These are phyloP conservation scores for Bacidia gigantensis DNA, from an alignment of 495 filamentous ascomycete genomes.

Conservation along the genomic window DNA sequence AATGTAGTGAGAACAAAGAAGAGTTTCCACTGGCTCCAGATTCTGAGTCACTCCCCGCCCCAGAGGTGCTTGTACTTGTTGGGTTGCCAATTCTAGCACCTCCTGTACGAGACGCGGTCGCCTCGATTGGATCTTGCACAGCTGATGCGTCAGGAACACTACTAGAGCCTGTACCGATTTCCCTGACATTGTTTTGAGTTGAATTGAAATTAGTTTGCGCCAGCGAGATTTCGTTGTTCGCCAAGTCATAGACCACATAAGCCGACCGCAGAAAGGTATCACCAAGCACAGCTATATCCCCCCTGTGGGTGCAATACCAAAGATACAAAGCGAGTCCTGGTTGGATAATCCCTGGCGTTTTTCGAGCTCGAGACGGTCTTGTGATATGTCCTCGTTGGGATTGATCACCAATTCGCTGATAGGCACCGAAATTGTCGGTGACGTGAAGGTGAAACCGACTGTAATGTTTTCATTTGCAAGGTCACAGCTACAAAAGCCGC, in stretches of 20 bases:
- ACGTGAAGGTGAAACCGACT: slow-evolving; percentile 57
- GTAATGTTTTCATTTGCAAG: slow-evolving; percentile 41
- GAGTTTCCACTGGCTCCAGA: background rate
- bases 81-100: slow-evolving; percentile 19
- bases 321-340: slow-evolving; percentile 50
- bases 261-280: slow-evolving; percentile 89
- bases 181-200: slow-evolving; percentile 46
- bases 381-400: slow-evolving; percentile 26
- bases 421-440: slow-evolving; percentile 52
- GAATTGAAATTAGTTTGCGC: slow-evolving; percentile 77
- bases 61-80: background rate
- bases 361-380: slow-evolving; percentile 17
- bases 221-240: slow-evolving; percentile 75
- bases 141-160: slow-evolving; percentile 57
- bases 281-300: slow-evolving; percentile 57
- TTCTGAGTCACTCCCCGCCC: background rate
- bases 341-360: slow-evolving; percentile 14
- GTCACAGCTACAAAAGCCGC: slow-evolving; percentile 54
- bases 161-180: slow-evolving; percentile 53
- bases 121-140: slow-evolving; percentile 50
- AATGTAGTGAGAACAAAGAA: background rate
- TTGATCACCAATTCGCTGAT: slow-evolving; percentile 69
- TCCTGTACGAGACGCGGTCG: slow-evolving; percentile 19
- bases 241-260: slow-evolving; percentile 84
- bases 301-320: slow-evolving; percentile 58